phyloP scores from a whole-genome alignment of 75 land plant species.

The Cunninghamia lanceolata region DNA sequence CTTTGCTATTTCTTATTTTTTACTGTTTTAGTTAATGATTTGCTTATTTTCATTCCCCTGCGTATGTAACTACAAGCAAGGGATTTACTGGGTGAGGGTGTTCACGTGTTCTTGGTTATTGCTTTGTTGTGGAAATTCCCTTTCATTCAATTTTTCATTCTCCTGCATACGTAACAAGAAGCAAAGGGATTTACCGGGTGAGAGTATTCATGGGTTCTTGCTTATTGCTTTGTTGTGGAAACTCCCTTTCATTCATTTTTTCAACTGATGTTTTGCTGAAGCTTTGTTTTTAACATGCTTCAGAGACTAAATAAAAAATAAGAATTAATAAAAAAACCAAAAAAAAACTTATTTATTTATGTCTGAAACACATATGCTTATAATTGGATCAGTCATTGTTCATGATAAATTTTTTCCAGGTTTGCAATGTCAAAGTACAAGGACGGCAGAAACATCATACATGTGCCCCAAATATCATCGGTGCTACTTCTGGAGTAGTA shows the following conservation, averaged over 20 bases:
- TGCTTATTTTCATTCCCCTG: not conserved
- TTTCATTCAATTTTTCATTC: not conserved
- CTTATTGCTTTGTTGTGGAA: no score
- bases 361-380: not conserved
- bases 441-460: not conserved
- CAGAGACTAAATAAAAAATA: no score
- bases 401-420: not conserved
- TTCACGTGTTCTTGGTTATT: not conserved
- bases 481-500: not conserved
- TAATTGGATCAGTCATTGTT: not conserved
- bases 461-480: not conserved
- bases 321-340: no score
- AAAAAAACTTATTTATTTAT: not conserved
- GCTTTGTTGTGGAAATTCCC: not conserved
- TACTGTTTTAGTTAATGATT: not conserved
- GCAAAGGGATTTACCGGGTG: no score
- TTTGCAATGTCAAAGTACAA: slow-evolving; percentile 1
- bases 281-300: no score
- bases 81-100: not conserved
- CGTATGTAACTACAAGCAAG: not conserved
- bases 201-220: no score
- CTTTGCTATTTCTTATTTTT: not conserved
- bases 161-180: not conserved
- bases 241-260: not conserved
- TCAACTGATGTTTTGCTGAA: not conserved